Conservation (phyloP, 495 filamentous ascomycete species). For the Xylaria intraflava region DNA sequence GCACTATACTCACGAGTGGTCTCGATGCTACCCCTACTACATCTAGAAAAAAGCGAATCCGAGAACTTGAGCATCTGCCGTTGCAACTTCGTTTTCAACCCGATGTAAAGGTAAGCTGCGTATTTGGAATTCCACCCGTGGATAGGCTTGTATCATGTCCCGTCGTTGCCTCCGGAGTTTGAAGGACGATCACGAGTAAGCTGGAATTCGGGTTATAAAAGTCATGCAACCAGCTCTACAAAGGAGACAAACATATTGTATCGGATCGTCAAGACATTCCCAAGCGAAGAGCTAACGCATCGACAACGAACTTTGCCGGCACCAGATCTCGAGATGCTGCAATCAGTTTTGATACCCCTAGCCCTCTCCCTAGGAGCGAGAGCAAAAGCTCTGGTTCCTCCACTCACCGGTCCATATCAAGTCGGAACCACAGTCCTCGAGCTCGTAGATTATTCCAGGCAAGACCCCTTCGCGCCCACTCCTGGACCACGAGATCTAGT, state of each 20-base stretch:
- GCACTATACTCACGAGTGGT: background rate
- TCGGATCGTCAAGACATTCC: too few relatives aligned
- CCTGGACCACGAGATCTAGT: slow-evolving; percentile 26
- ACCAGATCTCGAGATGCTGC: slow-evolving; percentile 1
- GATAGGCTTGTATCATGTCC: too few relatives aligned
- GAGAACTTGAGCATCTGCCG: too few relatives aligned
- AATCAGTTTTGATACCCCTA: slow-evolving; percentile 2
- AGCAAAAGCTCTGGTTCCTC: slow-evolving; percentile 1
- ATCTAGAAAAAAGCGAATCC: too few relatives aligned
- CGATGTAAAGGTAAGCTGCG: background rate
- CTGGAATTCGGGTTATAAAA: background rate
- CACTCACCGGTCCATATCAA: slow-evolving; percentile 7
- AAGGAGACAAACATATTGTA: too few relatives aligned
- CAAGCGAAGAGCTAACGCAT: background rate
- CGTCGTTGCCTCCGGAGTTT: too few relatives aligned
- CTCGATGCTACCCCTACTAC: too few relatives aligned
- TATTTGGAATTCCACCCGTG: background rate
- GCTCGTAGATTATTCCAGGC: slow-evolving; percentile 27
- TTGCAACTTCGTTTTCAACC: background rate
- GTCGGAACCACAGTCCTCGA: slow-evolving; percentile 16
- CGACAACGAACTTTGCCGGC: background rate
- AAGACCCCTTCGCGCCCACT: slow-evolving; percentile 29
- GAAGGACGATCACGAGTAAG: too few relatives aligned
- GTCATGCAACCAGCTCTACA: background rate
- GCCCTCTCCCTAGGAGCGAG: background rate